Percentiles rank a stretch among this genome's conserved stretches.
Evolutionary conservation across 441 rosid species (phyloP).

Genomic region (Omphalea diandra): DNA sequence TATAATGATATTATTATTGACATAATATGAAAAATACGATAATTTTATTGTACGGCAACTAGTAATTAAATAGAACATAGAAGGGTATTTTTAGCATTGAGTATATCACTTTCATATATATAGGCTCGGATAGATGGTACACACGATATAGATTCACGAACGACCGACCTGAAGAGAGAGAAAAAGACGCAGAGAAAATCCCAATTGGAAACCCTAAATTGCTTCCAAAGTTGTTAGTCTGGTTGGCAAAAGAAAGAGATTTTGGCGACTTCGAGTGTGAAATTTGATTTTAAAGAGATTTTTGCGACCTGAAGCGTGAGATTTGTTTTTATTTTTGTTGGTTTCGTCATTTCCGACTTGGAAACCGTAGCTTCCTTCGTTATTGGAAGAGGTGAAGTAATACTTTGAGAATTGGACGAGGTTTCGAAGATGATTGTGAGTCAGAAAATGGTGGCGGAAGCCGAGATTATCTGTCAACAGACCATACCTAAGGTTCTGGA

Average conservation of each 20-base stretch:
- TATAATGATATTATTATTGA: too few relatives aligned
- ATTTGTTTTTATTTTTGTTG: too few relatives aligned
- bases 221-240: neutral
- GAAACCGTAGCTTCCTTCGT: neutral
- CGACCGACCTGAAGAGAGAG: neutral
- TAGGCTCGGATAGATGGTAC: too few relatives aligned
- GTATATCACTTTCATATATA: too few relatives aligned
- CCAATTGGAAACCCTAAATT: conserved; percentile 11
- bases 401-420: neutral
- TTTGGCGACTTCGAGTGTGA: neutral
- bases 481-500: conserved; percentile 43
- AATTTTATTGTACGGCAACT: too few relatives aligned
- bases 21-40: too few relatives aligned
- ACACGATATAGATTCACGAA: neutral
- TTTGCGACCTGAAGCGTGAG: neutral
- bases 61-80: too few relatives aligned
- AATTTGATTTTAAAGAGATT: too few relatives aligned
- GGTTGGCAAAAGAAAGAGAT: neutral
- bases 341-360: neutral
- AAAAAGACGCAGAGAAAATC: neutral
- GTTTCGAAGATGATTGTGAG: conserved; percentile 40
- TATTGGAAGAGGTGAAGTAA: neutral
- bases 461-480: conserved; percentile 37
- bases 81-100: too few relatives aligned
- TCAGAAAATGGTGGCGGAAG: conserved; percentile 52